Conservation (phyloP, 176 grass and related monocot genomes). For the Pontederia paniculata region DNA sequence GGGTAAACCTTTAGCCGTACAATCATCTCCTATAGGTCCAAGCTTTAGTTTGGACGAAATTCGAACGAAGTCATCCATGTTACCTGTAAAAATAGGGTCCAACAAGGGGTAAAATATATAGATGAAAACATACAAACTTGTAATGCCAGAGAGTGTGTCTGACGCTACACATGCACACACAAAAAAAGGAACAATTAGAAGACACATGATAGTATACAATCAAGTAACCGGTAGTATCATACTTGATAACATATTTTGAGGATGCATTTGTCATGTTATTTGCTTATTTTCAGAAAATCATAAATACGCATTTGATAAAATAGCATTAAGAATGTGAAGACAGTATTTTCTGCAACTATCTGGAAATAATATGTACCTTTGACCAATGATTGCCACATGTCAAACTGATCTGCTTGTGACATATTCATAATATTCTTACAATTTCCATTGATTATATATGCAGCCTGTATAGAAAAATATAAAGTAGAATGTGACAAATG, state of each 20-base stretch:
- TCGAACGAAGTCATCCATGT: constrained; percentile 51
- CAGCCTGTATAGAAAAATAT: constrained; percentile 38
- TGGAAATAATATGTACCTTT: constrained; percentile 39
- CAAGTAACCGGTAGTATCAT: too few species aligned
- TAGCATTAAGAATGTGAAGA: neutral
- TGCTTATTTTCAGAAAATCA: neutral
- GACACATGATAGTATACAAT: too few species aligned
- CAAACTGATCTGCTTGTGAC: constrained; percentile 87
- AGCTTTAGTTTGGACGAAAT: constrained; percentile 84
- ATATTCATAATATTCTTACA: constrained; percentile 96
- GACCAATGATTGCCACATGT: constrained; percentile 77
- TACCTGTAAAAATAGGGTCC: constrained; percentile 37
- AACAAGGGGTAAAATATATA: neutral
- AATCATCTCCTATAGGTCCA: constrained; percentile 63
- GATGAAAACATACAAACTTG: neutral
- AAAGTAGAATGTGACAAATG: constrained; percentile 9
- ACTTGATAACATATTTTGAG: too few species aligned
- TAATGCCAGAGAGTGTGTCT: neutral
- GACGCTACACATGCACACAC: constrained; percentile 1
- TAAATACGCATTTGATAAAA: neutral
- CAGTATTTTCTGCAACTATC: too few species aligned
- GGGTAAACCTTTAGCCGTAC: constrained; percentile 14
- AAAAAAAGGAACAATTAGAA: constrained; percentile 3
- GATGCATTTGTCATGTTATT: too few species aligned
- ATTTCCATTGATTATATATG: constrained; percentile 94